Percentiles rank a stretch among this genome's conserved stretches.
Conservation (phyloP, 78 protist species). For the Abeoforma whisleri region DNA sequence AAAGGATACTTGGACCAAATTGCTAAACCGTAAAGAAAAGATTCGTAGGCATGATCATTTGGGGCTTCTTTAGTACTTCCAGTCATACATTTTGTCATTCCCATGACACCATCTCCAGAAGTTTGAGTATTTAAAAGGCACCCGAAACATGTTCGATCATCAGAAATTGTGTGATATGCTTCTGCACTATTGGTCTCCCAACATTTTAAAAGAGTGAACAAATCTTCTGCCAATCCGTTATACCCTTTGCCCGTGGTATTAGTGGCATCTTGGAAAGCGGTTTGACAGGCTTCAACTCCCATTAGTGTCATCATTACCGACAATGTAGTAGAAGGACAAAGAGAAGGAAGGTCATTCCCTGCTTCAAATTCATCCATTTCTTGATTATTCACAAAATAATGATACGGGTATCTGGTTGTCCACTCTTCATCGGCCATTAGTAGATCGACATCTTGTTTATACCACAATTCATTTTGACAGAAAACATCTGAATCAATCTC, state of each 20-base stretch:
- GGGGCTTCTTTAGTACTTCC: not conserved
- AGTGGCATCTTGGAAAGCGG: not conserved
- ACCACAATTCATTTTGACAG: constrained; percentile 30
- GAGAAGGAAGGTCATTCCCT: constrained; percentile 9
- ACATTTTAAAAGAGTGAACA: not conserved
- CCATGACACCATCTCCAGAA: not conserved
- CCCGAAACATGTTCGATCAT: constrained; percentile 7
- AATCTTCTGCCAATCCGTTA: not conserved
- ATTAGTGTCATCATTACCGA: not conserved
- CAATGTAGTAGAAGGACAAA: constrained; percentile 14
- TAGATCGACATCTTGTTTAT: not conserved
- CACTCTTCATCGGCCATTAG: constrained; percentile 14
- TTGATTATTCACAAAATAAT: not conserved
- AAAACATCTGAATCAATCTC: not conserved
- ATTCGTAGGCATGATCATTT: constrained; percentile 26
- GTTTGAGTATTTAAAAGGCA: constrained; percentile 12
- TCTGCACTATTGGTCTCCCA: not conserved
- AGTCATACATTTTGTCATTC: constrained; percentile 14
- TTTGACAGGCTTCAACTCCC: not conserved
- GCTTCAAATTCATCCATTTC: not conserved
- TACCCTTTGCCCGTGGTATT: constrained; percentile 22
- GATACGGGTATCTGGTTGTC: constrained; percentile 11
- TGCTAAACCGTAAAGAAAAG: constrained; percentile 6
- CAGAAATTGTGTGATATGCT: not conserved
- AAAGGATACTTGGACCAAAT: constrained; percentile 6